Evolutionary conservation across 2,329 filamentous ascomycete species (phyloP), one percentile per base, ranked within the genome.

Genomic region (Colletotrichum theobromicola): DNA sequence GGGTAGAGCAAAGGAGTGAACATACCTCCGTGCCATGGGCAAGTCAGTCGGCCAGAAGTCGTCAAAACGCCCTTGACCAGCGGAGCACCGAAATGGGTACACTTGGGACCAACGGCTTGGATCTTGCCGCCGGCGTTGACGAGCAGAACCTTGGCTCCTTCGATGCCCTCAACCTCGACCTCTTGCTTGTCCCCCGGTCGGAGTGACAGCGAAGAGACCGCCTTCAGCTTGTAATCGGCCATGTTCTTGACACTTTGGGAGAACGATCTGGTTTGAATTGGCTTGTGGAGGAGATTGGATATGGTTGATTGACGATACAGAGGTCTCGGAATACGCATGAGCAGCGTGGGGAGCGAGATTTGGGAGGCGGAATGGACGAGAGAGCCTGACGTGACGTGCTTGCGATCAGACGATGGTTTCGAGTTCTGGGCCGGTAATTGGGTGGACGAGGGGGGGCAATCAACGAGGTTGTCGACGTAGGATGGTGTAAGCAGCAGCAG

Each of bases 1-100:
- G 58, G 24, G 24, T 24, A 35, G 16, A 26, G 4, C 9, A 4
- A 75, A 24, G n/a, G 65, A 21, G 5, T 16, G 26, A 18, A 83
- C 88, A 77, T 82, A 97, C 95, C 95, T 87, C 96, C 96, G 83
- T 98, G 96, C 97, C 97, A 98, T 5, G 96, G 95, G 83, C 97
- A 99, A 8, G 95, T 98, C 76, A 99, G 85, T 65, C 95, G 90
- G 7, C 97, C 97, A 78, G 94, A 93, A 4, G 91, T 91, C 9
- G 94, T 94, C 76, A 99, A 85, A 9, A 98, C 93, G 68, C 97
- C 97, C 78, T 96, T 95, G 67, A 92, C 91, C 77, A 99, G 86
- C 16, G 97, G 97, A 53, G 96, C 97, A 37, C 97, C 96, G 82
- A 98, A 98, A 85, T 98, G 96, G 12, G 92, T 94, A 83, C 97